Percentiles rank a stretch among this genome's conserved stretches.
Evolutionary conservation across 495 filamentous ascomycete species (phyloP).

Genomic region (Lophiotrema nucula): DNA sequence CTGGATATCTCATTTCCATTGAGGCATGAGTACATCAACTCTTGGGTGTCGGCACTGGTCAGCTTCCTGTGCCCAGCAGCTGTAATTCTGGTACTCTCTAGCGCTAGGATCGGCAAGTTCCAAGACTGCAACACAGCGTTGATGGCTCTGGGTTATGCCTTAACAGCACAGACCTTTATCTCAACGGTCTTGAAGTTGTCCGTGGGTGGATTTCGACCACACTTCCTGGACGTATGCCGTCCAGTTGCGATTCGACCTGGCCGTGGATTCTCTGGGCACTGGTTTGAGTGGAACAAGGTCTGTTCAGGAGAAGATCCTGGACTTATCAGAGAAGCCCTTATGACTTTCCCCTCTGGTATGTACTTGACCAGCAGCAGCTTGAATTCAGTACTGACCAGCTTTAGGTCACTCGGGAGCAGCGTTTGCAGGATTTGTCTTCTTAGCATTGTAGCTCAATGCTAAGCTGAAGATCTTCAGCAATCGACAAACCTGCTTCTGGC

Average conservation of each 20-base stretch:
- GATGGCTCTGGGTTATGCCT: constrained; percentile 57
- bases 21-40: neutral
- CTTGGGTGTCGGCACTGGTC: neutral
- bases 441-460: constrained; percentile 63
- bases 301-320: too few species aligned
- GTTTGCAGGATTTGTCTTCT: constrained; percentile 57
- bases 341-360: constrained; percentile 58
- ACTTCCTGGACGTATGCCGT: constrained; percentile 58
- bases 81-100: neutral
- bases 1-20: neutral
- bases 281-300: too few species aligned
- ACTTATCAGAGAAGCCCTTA: constrained; percentile 47
- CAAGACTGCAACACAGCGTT: constrained; percentile 17
- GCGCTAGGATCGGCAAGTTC: neutral
- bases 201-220: constrained; percentile 58
- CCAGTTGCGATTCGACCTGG: too few species aligned
- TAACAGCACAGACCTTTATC: constrained; percentile 58
- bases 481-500: neutral
- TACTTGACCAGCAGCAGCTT: too few species aligned
- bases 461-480: constrained; percentile 58
- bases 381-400: too few species aligned
- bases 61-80: neutral
- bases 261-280: too few species aligned
- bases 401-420: constrained; percentile 59
- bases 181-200: constrained; percentile 56